Evolutionary conservation across 345 rosid genomes (phyloP).

Genomic region (Salix udensis): DNA sequence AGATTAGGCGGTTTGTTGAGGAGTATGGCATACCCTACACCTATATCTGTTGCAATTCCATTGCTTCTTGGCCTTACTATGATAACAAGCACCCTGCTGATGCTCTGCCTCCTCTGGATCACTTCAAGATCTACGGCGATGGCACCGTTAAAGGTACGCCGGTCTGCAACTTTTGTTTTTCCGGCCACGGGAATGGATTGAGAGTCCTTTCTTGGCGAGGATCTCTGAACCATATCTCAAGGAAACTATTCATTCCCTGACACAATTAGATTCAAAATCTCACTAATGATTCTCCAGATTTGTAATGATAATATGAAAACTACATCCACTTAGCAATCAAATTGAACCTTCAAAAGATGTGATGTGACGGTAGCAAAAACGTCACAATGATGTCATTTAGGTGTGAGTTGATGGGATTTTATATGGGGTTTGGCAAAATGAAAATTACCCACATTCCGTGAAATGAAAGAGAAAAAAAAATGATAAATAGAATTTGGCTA

Average conservation of each 20-base stretch:
- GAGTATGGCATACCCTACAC: slow-evolving; percentile 43
- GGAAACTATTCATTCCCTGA: too few relatives aligned
- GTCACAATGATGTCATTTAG: neutral
- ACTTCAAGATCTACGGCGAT: slow-evolving; percentile 60
- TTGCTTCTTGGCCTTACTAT: slow-evolving; percentile 76
- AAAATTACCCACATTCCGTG: too few relatives aligned
- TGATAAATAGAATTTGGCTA: neutral
- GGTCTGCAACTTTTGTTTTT: neutral
- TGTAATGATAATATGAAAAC: too few relatives aligned
- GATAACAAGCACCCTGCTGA: slow-evolving; percentile 61
- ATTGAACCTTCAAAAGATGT: too few relatives aligned
- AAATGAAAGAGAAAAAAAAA: too few relatives aligned
- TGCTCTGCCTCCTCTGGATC: slow-evolving; percentile 60
- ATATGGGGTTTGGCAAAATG: too few relatives aligned
- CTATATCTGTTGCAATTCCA: slow-evolving; percentile 69
- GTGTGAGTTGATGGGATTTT: neutral
- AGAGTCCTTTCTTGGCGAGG: too few relatives aligned
- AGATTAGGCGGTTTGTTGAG: slow-evolving; percentile 40
- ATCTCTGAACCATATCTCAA: too few relatives aligned
- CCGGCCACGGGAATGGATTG: neutral
- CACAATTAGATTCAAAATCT: too few relatives aligned
- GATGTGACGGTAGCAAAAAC: neutral
- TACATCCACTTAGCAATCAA: too few relatives aligned
- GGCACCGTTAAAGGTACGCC: slow-evolving; percentile 57
- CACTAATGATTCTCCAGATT: too few relatives aligned